Conservation (phyloP, 2,329 filamentous ascomycete genomes). For the Cercospora brassicicola region DNA sequence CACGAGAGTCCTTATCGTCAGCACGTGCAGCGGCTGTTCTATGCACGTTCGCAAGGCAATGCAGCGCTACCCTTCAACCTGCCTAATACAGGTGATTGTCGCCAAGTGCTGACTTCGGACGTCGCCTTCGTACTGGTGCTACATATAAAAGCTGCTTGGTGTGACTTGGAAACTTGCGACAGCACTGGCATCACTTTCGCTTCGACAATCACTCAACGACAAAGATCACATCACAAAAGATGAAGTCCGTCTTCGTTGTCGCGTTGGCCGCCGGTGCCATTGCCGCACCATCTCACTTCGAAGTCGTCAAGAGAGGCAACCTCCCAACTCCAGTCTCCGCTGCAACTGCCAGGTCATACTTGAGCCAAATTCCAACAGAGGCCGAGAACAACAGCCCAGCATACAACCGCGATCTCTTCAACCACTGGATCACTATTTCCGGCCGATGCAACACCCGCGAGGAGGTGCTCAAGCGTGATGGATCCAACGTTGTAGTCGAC, state of each 20-base stretch:
- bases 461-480: slow-evolving; percentile 71
- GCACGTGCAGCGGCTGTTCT: slow-evolving; percentile 20
- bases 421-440: slow-evolving; percentile 66
- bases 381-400: slow-evolving; percentile 39
- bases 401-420: slow-evolving; percentile 69
- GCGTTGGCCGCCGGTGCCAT: slow-evolving; percentile 28
- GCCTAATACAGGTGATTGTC: slow-evolving; percentile 16
- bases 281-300: slow-evolving; percentile 29
- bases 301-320: slow-evolving; percentile 31
- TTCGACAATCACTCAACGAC: neutral
- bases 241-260: slow-evolving; percentile 26
- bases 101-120: slow-evolving; percentile 9
- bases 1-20: slow-evolving; percentile 19
- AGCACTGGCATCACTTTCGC: neutral
- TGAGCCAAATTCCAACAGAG: slow-evolving; percentile 30
- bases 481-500: slow-evolving; percentile 60
- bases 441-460: slow-evolving; percentile 68
- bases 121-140: neutral
- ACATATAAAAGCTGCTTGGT: neutral
- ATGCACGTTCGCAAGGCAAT: slow-evolving; percentile 11
- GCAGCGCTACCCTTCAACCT: slow-evolving; percentile 10
- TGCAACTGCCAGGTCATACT: slow-evolving; percentile 34
- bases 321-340: slow-evolving; percentile 34
- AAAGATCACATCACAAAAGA: slow-evolving; percentile 8
- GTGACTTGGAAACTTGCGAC: neutral